Percentiles rank a stretch among this genome's conserved stretches.
phyloP scores from a whole-genome alignment of 2,329 filamentous ascomycete genomes.

The Diaporthe eres region DNA sequence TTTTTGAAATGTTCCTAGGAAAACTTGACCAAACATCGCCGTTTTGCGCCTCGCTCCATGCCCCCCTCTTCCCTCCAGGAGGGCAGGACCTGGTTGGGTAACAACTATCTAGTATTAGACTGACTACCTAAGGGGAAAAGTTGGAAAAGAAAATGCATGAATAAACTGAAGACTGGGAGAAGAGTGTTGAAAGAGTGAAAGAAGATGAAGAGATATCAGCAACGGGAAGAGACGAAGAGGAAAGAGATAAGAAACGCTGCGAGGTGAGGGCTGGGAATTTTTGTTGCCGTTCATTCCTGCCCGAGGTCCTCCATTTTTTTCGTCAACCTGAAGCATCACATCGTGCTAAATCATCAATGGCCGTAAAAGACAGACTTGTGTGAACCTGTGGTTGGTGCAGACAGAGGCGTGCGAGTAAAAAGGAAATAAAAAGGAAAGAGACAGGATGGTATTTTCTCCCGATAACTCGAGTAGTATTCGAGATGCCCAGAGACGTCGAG shows the following conservation, averaged over 20 bases:
- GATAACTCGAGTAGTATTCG: background rate
- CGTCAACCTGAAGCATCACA: slow-evolving; percentile 37
- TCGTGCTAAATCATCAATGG: slow-evolving; percentile 36
- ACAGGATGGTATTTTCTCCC: background rate
- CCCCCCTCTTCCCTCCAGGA: slow-evolving; percentile 8
- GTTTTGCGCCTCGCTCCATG: slow-evolving; percentile 36
- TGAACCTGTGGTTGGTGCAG: background rate
- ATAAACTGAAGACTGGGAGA: slow-evolving; percentile 7
- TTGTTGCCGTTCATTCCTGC: background rate
- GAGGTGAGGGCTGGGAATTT: background rate
- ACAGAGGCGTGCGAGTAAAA: background rate
- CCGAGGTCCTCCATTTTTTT: slow-evolving; percentile 14
- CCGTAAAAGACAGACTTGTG: slow-evolving; percentile 36
- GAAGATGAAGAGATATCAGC: slow-evolving; percentile 35
- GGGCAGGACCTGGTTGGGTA: slow-evolving; percentile 14
- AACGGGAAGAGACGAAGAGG: slow-evolving; percentile 32
- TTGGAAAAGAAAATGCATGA: slow-evolving; percentile 7
- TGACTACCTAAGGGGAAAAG: slow-evolving; percentile 5
- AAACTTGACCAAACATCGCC: slow-evolving; percentile 22
- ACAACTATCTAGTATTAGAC: slow-evolving; percentile 35
- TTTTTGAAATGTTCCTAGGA: slow-evolving; percentile 20
- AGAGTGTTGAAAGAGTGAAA: slow-evolving; percentile 30
- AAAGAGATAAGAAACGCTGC: slow-evolving; percentile 35
- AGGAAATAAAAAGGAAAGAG: background rate
- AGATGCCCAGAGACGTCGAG: background rate